Conservation (phyloP, 2,329 filamentous ascomycete species). For the Penicillium sumatraense region DNA sequence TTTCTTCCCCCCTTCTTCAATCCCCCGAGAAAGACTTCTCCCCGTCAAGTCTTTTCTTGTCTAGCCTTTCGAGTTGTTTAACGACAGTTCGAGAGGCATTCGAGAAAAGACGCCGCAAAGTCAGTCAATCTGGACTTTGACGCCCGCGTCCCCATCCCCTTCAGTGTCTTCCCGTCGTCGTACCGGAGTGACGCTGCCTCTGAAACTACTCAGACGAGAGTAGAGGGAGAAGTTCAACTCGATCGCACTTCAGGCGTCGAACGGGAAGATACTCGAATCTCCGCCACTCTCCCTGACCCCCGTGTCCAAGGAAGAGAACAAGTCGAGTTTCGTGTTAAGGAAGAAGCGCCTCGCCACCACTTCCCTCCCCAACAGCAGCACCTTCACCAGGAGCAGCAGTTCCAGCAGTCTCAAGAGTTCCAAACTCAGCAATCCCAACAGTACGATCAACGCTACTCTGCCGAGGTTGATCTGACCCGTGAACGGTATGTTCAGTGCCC, state of each 20-base stretch:
- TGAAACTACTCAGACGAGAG: constrained; percentile 72
- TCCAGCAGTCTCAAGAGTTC: constrained; percentile 5
- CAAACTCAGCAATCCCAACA: constrained; percentile 3
- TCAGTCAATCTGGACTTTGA: constrained; percentile 99
- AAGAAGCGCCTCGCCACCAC: constrained; percentile 40
- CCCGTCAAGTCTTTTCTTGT: constrained; percentile 52
- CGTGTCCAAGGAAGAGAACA: constrained; percentile 79
- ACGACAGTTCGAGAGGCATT: constrained; percentile 56
- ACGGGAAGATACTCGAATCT: constrained; percentile 94
- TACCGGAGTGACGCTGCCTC: constrained; percentile 78
- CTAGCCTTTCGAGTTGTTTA: constrained; percentile 53
- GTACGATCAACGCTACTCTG: constrained; percentile 18
- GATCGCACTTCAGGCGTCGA: constrained; percentile 79
- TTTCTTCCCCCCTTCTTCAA: constrained; percentile 20
- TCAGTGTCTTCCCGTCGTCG: constrained; percentile 99
- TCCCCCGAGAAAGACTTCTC: constrained; percentile 43
- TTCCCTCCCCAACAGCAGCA: constrained; percentile 7
- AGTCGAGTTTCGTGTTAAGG: constrained; percentile 76
- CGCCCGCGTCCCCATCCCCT: constrained; percentile 97
- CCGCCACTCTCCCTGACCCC: constrained; percentile 66
- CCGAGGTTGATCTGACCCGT: constrained; percentile 56
- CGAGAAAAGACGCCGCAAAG: constrained; percentile 75
- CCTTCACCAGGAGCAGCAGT: constrained; percentile 7
- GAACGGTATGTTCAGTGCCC: constrained; percentile 52
- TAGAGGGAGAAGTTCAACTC: constrained; percentile 87